Conservation (phyloP, 306 rosid species). For the Quercus gilva region DNA sequence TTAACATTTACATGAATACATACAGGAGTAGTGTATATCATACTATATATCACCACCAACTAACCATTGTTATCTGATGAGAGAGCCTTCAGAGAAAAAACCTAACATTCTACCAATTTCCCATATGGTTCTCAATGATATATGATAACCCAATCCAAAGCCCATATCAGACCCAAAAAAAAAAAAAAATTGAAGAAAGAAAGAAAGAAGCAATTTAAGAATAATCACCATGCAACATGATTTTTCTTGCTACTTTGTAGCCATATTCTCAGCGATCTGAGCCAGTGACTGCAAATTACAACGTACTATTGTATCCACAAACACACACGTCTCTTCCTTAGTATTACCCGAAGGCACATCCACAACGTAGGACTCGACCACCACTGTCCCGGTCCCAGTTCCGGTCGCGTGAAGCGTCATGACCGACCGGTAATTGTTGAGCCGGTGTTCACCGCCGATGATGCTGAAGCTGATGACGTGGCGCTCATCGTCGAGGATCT, state of each 20-base stretch:
- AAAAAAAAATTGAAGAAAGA: neutral
- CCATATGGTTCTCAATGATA: slow-evolving; percentile 13
- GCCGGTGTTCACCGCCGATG: slow-evolving; percentile 88
- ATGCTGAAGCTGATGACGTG: slow-evolving; percentile 92
- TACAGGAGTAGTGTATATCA: neutral
- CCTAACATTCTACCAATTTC: slow-evolving; percentile 24
- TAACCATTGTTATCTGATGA: slow-evolving; percentile 19
- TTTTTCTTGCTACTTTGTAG: slow-evolving; percentile 13
- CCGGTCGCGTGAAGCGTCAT: slow-evolving; percentile 61
- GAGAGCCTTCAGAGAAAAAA: slow-evolving; percentile 2
- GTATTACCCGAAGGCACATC: slow-evolving; percentile 89
- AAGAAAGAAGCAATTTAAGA: neutral
- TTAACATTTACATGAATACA: slow-evolving; percentile 22
- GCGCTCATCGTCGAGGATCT: slow-evolving; percentile 89
- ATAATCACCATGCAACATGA: neutral
- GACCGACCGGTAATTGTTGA: slow-evolving; percentile 76
- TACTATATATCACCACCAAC: slow-evolving; percentile 19
- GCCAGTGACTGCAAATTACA: slow-evolving; percentile 87
- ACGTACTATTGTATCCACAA: slow-evolving; percentile 87
- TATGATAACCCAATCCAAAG: neutral
- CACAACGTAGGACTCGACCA: slow-evolving; percentile 81
- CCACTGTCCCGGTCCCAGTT: slow-evolving; percentile 60
- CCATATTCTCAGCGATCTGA: slow-evolving; percentile 74
- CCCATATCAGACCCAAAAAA: slow-evolving; percentile 19
- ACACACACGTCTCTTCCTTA: slow-evolving; percentile 83